A percentile compares a stretch with the other conserved stretches of the same genome.
Conservation (phyloP, 257 asterid genomes). For the Jasminum sambac region DNA sequence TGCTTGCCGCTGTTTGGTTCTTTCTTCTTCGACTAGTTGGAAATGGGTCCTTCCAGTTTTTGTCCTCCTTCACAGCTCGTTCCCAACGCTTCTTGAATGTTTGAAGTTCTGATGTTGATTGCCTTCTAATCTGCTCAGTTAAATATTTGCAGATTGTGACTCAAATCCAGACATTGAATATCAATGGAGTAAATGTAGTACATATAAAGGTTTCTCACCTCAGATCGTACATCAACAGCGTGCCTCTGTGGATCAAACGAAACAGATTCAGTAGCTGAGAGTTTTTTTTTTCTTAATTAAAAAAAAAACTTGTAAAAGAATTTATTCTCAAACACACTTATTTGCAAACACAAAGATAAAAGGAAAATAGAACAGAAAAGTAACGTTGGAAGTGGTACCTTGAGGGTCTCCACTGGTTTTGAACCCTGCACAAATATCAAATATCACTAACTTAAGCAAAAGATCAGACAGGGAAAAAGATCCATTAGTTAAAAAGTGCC, state of each 20-base stretch:
- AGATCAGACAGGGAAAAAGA: not conserved
- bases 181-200: too few relatives aligned
- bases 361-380: not conserved
- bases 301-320: conserved; percentile 10
- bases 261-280: conserved; percentile 16
- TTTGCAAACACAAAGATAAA: not conserved
- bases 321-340: not conserved
- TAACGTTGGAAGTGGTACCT: conserved; percentile 43
- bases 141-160: not conserved
- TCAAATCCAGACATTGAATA: not conserved
- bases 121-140: conserved; percentile 63
- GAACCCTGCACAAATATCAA: conserved; percentile 40
- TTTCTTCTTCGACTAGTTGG: conserved; percentile 29
- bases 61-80: conserved; percentile 64
- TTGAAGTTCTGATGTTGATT: conserved; percentile 67
- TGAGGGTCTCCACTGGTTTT: conserved; percentile 35
- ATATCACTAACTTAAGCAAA: conserved; percentile 16
- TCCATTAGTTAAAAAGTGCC: not conserved
- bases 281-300: too few relatives aligned
- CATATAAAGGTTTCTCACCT: conserved; percentile 72
- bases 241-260: conserved; percentile 44
- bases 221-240: conserved; percentile 64
- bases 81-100: conserved; percentile 81
- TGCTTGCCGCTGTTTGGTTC: conserved; percentile 24
- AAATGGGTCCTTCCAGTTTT: conserved; percentile 74